Evolutionary conservation across 106 monocot genomes (phyloP), one percentile per base, ranked within the genome.

Genomic region (Narthecium ossifragum): DNA sequence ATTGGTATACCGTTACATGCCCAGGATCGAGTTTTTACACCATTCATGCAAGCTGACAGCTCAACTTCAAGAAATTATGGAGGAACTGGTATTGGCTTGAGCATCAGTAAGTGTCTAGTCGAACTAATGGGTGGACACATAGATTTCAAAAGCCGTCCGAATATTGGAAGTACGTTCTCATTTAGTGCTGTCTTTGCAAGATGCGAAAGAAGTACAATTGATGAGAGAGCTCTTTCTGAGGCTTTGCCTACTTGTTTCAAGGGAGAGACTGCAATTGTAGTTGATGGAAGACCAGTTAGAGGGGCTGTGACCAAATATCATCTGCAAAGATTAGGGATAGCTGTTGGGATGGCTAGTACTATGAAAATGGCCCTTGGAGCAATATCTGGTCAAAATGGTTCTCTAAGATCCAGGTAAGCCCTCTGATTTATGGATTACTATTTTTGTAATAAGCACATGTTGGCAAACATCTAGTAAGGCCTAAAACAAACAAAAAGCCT

Each of bases 21-120:
- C 10, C 96, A 98, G 47, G 72, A 83, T 59, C 70, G 90, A 8
- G 85, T 98, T 32, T 98, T 98, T 60, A 87, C 87, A 15, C 96
- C 96, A 21, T 98, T 98, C 54, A 98, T 98, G 96, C 96, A 90
- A 58, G 96, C 78, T 32, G 96, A 98, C 53, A 98, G 96, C 55
- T 98, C 96, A 38, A 98, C 90, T 40, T 98, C 96, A 14, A 75
- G 96, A 43, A 86, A 78, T 53, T 87, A 90, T 59, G 96, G 96
- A 31, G 96, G 96, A 59, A 98, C 96, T 21, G 96, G 96, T 48
- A 98, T 98, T 79, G 96, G 96, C 7, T 67, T 98, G 57, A 91
- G 90, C 59, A 98, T 98, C 43, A 98, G 86, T 51, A 98, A 98
- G 57, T 98, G 96, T 55, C 65, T 98, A 7, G 96, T 98, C 36